These are phyloP conservation scores for Nematodospora valgi DNA, from an alignment of 805 yeast genomes.

Conservation along the genomic window DNA sequence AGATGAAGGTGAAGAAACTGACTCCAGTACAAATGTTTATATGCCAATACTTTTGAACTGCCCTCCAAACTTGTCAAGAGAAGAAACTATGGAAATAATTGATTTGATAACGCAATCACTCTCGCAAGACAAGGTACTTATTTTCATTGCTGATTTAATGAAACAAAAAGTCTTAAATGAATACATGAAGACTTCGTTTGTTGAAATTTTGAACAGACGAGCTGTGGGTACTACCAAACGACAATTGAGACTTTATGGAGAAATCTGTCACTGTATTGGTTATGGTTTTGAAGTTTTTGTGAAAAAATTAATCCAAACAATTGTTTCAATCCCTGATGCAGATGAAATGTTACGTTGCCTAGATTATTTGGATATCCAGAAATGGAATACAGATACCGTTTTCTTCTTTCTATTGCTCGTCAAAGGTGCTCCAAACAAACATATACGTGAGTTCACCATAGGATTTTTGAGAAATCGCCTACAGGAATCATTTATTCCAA, in stretches of 20 bases:
- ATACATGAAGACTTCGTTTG: not conserved
- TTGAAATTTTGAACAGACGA: constrained; percentile 5
- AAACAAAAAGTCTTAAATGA: not conserved
- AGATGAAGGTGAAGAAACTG: constrained; percentile 1
- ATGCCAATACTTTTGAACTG: constrained; percentile 10
- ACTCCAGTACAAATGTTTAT: constrained; percentile 12
- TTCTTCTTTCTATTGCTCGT: constrained; percentile 29
- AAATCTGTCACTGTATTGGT: constrained; percentile 14
- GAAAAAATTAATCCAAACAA: constrained; percentile 31
- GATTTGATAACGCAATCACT: constrained; percentile 7
- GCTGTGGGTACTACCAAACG: constrained; percentile 2
- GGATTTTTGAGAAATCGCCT: constrained; percentile 18
- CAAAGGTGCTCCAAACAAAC: constrained; percentile 32
- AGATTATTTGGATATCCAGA: constrained; percentile 15
- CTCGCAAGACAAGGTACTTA: constrained; percentile 14
- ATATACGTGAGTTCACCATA: constrained; percentile 23
- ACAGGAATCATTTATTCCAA: constrained; percentile 15
- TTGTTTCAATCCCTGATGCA: constrained; percentile 23
- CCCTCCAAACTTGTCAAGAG: constrained; percentile 8
- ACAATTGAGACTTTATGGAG: constrained; percentile 20
- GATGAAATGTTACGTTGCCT: constrained; percentile 24
- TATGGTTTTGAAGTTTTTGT: constrained; percentile 23
- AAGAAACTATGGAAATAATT: constrained; percentile 14
- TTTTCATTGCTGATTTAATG: constrained; percentile 15
- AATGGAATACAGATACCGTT: constrained; percentile 31